A percentile compares a stretch with the other conserved stretches of the same genome.
phyloP scores from a whole-genome alignment of 106 monocot genomes.

The Platanthera guangdongensis region DNA sequence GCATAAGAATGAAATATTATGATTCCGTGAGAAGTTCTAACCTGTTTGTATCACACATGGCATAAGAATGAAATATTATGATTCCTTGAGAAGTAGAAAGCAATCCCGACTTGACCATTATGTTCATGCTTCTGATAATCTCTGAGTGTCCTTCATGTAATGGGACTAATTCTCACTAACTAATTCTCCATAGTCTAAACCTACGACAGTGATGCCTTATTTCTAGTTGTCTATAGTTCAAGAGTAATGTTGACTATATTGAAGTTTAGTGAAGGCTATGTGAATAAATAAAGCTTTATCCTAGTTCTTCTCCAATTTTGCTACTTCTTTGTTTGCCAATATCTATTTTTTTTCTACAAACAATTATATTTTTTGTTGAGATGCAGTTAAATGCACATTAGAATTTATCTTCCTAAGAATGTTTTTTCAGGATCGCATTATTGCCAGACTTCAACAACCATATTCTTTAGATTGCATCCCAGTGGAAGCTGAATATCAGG shows the following conservation, averaged over 20 bases:
- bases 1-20: too few species aligned
- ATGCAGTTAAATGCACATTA: background rate
- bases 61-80: too few species aligned
- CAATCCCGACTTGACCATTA: too few species aligned
- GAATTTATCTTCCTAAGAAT: background rate
- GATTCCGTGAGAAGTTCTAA: too few species aligned
- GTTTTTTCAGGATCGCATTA: slow-evolving; percentile 60
- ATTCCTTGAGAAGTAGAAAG: too few species aligned
- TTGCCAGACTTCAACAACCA: slow-evolving; percentile 77
- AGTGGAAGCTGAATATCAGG: slow-evolving; percentile 90
- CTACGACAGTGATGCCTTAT: background rate
- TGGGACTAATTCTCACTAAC: too few species aligned
- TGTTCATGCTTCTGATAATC: too few species aligned
- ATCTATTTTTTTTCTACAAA: too few species aligned
- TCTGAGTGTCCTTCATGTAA: too few species aligned
- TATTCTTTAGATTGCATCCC: slow-evolving; percentile 83
- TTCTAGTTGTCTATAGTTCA: background rate
- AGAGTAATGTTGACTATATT: background rate
- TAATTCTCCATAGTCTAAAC: background rate
- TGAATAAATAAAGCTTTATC: background rate
- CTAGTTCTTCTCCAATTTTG: background rate
- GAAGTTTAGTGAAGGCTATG: background rate
- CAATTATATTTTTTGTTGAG: background rate
- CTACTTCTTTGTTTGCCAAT: too few species aligned
- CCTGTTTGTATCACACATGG: too few species aligned